A percentile compares a stretch with the other conserved stretches of the same genome.
These are phyloP conservation scores for Acidiella bohemica DNA, from an alignment of 495 filamentous ascomycete genomes.

Conservation along the genomic window DNA sequence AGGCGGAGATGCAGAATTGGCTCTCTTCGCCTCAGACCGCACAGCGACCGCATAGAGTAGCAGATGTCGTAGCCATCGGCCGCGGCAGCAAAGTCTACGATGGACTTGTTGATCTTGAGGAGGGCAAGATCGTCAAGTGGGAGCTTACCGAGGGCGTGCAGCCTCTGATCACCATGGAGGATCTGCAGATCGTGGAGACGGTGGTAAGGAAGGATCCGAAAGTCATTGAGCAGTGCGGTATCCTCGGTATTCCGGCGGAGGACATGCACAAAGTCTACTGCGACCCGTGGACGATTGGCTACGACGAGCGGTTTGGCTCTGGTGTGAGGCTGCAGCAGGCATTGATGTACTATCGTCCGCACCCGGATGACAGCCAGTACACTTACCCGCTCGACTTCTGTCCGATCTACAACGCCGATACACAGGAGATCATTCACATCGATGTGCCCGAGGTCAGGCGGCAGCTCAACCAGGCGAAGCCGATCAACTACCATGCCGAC, in stretches of 20 bases:
- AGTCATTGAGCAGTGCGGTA: slow-evolving; percentile 83
- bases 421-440: slow-evolving; percentile 72
- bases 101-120: slow-evolving; percentile 65
- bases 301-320: slow-evolving; percentile 80
- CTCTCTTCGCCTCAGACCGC: slow-evolving; percentile 46
- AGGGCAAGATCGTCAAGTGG: slow-evolving; percentile 61
- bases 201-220: slow-evolving; percentile 66
- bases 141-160: slow-evolving; percentile 66
- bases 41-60: slow-evolving; percentile 55
- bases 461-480: slow-evolving; percentile 56
- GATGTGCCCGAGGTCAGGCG: slow-evolving; percentile 73
- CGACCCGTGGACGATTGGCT: slow-evolving; percentile 92
- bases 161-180: slow-evolving; percentile 91
- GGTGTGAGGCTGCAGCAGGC: slow-evolving; percentile 77
- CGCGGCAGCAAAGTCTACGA: slow-evolving; percentile 72
- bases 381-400: slow-evolving; percentile 88
- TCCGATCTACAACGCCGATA: slow-evolving; percentile 79
- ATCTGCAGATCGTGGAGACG: slow-evolving; percentile 76
- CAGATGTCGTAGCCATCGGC: slow-evolving; percentile 79
- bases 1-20: slow-evolving; percentile 79
- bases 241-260: slow-evolving; percentile 70
- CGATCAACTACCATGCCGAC: slow-evolving; percentile 69
- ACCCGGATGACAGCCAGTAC: slow-evolving; percentile 80
- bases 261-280: slow-evolving; percentile 93
- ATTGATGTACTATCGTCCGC: slow-evolving; percentile 87